Percentiles rank a stretch among this genome's conserved stretches.
These are phyloP conservation scores for Tylopilus felleus DNA, from an alignment of 768 basidiomycete species.

Conservation along the genomic window DNA sequence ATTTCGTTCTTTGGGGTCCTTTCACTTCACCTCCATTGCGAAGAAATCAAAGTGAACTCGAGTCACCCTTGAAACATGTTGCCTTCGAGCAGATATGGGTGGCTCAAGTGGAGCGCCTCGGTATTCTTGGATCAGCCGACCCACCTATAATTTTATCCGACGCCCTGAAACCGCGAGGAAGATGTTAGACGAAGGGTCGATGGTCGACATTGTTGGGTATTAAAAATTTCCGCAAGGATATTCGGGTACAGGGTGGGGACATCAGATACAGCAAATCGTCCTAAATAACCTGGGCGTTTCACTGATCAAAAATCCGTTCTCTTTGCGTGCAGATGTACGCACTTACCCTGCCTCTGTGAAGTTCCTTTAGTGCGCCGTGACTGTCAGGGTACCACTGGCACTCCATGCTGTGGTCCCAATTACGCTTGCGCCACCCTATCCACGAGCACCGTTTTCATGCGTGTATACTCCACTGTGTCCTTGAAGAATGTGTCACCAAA, in stretches of 20 bases:
- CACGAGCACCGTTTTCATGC: slow-evolving; percentile 44
- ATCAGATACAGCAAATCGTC: slow-evolving; percentile 7
- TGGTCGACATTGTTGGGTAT: slow-evolving; percentile 2
- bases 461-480: slow-evolving; percentile 51
- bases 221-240: slow-evolving; percentile 3
- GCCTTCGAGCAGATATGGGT: slow-evolving; percentile 1
- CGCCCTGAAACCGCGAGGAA: slow-evolving; percentile 4
- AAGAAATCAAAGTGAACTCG: not conserved
- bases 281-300: slow-evolving; percentile 5
- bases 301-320: not conserved
- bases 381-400: not conserved
- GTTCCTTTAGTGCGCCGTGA: not conserved
- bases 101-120: not conserved
- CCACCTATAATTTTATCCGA: not conserved
- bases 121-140: not conserved
- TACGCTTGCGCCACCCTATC: not conserved
- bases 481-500: slow-evolving; percentile 55
- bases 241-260: slow-evolving; percentile 14
- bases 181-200: not conserved
- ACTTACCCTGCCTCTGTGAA: slow-evolving; percentile 2
- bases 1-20: not conserved
- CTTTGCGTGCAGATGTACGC: not conserved
- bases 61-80: not conserved
- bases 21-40: not conserved
- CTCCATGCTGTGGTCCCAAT: not conserved